Evolutionary conservation across 371 early-diverging fungal species (phyloP), one percentile per base, ranked within the genome.

Genomic region (Lichtheimia ornata): DNA sequence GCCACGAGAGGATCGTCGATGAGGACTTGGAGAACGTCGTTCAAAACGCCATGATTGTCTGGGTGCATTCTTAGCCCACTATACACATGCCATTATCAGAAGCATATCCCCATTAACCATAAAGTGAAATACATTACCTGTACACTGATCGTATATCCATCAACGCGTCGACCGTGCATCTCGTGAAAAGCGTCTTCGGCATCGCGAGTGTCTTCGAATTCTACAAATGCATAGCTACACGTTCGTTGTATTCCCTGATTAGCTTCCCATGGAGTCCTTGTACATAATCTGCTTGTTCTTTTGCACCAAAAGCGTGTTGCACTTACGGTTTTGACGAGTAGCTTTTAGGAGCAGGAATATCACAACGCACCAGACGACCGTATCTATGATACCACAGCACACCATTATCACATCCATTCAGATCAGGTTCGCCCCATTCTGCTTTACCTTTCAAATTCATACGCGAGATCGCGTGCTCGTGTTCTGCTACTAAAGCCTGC

Each of bases 181-280:
- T 92, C 94, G 65, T 91, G 73, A 65, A 84, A 91, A 25, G 96
- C 95, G 67, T 93, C 94, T 25, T 88, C 90, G 14, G 95, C 94
- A 76, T 95, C 95, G 50, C 92, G 78, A 53, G 80, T 72, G 66
- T 93, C 93, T 70, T 93, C 93, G 72, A 86, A 96, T 81, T 96
- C 96, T 41, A 95, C 91, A 85, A 96, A 96, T 15, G 94, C 94
- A 77, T 87, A 92, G 47, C 91, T 89, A 64, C 22, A 55, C 11
- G 35, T 6, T 11, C 9, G 35, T 35, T 35, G 35, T 6, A 35
- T 35, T 7, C 7, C 24, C 9, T n/a, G 25, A 41, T 43, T 30
- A 50, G 58, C 3, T 57, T 14, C 44, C 22, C 20, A 18, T 17
- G 25, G n/a, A 41, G 42, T 18, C 18, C 15, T 53, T 55, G 25